phyloP scores from a whole-genome alignment of 2,329 filamentous ascomycete genomes.

The Drechslera avenae region DNA sequence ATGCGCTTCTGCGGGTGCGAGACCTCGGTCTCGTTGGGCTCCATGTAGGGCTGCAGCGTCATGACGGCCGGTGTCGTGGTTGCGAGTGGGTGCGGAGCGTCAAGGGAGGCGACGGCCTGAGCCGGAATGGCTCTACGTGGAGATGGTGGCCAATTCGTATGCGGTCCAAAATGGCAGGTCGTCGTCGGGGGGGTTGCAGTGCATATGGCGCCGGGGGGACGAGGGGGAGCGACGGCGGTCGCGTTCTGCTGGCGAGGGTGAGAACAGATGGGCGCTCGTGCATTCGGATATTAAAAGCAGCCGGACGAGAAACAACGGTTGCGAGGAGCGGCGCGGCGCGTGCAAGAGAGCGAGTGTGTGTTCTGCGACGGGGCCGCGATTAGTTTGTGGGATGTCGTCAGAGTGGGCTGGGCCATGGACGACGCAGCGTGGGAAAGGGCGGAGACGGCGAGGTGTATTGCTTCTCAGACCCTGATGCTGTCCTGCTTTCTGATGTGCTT shows the following conservation, averaged over 20 bases:
- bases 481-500: slow-evolving; percentile 14
- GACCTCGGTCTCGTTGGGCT: slow-evolving; percentile 55
- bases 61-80: slow-evolving; percentile 18
- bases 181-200: slow-evolving; percentile 9
- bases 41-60: slow-evolving; percentile 21
- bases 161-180: slow-evolving; percentile 1
- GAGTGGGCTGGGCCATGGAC: slow-evolving; percentile 11
- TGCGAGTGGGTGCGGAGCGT: slow-evolving; percentile 33
- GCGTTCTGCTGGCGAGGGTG: slow-evolving; percentile 17
- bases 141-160: slow-evolving; percentile 39
- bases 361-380: slow-evolving; percentile 14
- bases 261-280: slow-evolving; percentile 17
- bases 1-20: slow-evolving; percentile 74
- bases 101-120: slow-evolving; percentile 41
- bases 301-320: slow-evolving; percentile 17
- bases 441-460: slow-evolving; percentile 4
- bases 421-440: slow-evolving; percentile 5
- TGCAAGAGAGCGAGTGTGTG: slow-evolving; percentile 14
- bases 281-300: slow-evolving; percentile 15
- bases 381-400: slow-evolving; percentile 15
- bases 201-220: slow-evolving; percentile 8
- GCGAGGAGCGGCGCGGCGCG: slow-evolving; percentile 7
- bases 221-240: not conserved
- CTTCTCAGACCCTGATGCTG: slow-evolving; percentile 1
- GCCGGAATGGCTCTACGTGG: slow-evolving; percentile 46